Base-by-base conservation (phyloP, 2,329 filamentous ascomycete species). In the Microdochium bolleyi region DNA sequence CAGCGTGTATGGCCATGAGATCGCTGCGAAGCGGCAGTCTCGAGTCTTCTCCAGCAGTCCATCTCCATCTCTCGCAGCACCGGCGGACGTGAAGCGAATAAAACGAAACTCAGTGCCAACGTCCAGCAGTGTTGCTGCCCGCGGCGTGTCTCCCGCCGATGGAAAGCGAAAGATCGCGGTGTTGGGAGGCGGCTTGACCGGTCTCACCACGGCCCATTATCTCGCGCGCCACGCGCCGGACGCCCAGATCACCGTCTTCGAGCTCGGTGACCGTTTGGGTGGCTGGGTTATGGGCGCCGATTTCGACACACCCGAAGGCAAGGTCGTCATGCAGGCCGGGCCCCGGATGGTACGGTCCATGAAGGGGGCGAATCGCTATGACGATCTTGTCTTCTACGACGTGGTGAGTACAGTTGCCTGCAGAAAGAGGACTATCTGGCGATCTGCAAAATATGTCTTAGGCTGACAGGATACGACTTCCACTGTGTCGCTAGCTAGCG, bases 141-240 rank as follows among this genome's bases (percentile, higher is more conserved):
- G 16, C 53, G 4, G 32, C 37, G 8, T 51, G 48, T 30, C 14
- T 48, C 30, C 46, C 44, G 0, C 50, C 24, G 48, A 30, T 48
- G 27, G 53, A 25, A n/a, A 49, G 19, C 41, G 68, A 53, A 59
- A 69, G 21, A 72, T 89, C 52, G 89, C 87, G 24, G 76, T 95
- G 51, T 69, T 95, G 27, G 91, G 91, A 51, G 89, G 85, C 55
- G 91, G 91, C 41, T 84, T 96, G 64, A 94, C 89, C 1, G 91
- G 91, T 50, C 79, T 96, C 49, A 81, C 86, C 34, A 79, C 84
- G 38, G 89, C 90, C 27, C 89, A 89, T 73, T 91, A 89, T 67
- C 75, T 96, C 48, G 76, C 84, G 13, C 81, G 82, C 58, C 75
- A 84, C 61, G 78, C 88, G n/a, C 82, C 85, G 3, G 54, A 68